phyloP scores from a whole-genome alignment of 768 basidiomycete genomes.

The Trametes sanguinea region DNA sequence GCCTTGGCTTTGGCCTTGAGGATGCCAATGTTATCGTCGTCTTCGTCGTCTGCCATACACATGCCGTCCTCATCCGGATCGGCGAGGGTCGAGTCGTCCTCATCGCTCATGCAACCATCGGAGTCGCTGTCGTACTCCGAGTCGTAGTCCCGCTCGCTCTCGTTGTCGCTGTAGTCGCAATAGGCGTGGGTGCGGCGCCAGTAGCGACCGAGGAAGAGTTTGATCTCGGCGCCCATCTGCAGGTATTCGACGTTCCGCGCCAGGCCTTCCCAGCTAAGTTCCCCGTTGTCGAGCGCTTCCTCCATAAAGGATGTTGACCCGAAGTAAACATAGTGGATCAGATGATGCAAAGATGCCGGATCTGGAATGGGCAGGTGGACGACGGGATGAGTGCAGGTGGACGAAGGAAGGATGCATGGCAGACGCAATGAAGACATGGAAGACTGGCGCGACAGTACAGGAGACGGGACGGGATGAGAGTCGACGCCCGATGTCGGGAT shows the following conservation, averaged over 20 bases:
- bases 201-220: slow-evolving; percentile 75
- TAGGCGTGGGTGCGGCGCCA: slow-evolving; percentile 50
- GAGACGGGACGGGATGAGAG: slow-evolving; percentile 42
- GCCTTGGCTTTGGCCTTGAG: slow-evolving; percentile 22
- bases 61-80: slow-evolving; percentile 24
- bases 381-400: slow-evolving; percentile 58
- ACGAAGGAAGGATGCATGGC: slow-evolving; percentile 68
- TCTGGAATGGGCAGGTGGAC: slow-evolving; percentile 78
- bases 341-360: slow-evolving; percentile 66
- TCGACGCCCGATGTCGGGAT: slow-evolving; percentile 45
- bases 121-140: slow-evolving; percentile 44
- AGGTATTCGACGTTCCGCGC: slow-evolving; percentile 91
- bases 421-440: slow-evolving; percentile 43
- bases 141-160: slow-evolving; percentile 28
- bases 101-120: slow-evolving; percentile 39
- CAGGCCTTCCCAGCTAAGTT: slow-evolving; percentile 82
- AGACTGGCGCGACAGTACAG: slow-evolving; percentile 41
- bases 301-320: slow-evolving; percentile 68
- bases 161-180: slow-evolving; percentile 37
- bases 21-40: slow-evolving; percentile 15
- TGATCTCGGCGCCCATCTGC: slow-evolving; percentile 72
- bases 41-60: slow-evolving; percentile 23
- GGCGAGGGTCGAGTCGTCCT: slow-evolving; percentile 24
- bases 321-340: slow-evolving; percentile 84
- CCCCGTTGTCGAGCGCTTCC: slow-evolving; percentile 61